Base-by-base conservation (phyloP, 2,329 filamentous ascomycete species). In the Exophiala calicioides region DNA sequence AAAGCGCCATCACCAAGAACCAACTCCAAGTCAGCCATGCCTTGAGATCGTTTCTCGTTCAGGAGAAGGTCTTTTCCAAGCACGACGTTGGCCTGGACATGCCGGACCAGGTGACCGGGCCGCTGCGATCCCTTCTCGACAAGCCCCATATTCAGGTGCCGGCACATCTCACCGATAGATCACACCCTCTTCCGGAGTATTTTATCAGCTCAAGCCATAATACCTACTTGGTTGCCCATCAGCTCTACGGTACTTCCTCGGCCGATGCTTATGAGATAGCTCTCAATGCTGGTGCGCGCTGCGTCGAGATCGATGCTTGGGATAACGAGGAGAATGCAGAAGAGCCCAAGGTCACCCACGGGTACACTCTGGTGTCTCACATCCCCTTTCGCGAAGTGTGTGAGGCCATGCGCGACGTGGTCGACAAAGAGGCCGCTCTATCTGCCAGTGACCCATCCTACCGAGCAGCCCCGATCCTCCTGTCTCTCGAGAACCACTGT, bases 221-320 rank as follows among this genome's bases (percentile, higher is more conserved):
- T 41, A 59, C 57, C 19, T 59, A 59, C 32, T 31, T 59, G 21
- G 10, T 50, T 5, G 57, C 53, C 10, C 46, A 56, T 26, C 57
- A 59, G 41, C 49, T 59, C 3, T 58, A 58, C 27, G 57, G 57
- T 15, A 41, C 32, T 34, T 50, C 55, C 18, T 53, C 55, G 4
- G 53, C 51, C n/a, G 43, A 48, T 40, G 53, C 45, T 7, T 59
- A 59, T 37, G 41, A 48, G 34, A 48, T 37, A 23, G 51, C 55
- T 13, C 44, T 59, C 16, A 49, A 33, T 6, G 44, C 50, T 9
- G 57, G 57, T 21, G 44, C 55, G 4, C 50, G 57, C 21, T 59
- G 55, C 33, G 57, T 59, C 13, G 57, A 59, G 29, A 59, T 59
- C 19, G 57, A 59, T 48, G 55, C 53, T 6, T 59, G 57, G 57